These are phyloP conservation scores for Lentinula edodes DNA, from an alignment of 768 basidiomycete genomes.

Conservation along the genomic window DNA sequence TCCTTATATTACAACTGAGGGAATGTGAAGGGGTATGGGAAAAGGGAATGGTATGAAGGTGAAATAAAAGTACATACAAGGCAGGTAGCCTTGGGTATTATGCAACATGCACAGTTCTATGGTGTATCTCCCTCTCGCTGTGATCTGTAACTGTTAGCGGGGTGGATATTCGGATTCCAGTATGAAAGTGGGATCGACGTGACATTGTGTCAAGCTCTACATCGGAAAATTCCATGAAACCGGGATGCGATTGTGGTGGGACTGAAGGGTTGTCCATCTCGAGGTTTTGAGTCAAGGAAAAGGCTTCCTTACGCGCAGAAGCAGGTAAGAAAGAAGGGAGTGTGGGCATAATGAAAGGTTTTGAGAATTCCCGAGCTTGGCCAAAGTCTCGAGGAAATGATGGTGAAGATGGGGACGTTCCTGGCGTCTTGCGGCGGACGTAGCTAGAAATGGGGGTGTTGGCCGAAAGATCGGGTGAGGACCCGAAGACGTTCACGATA, in stretches of 20 bases:
- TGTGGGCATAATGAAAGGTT: conserved; percentile 59
- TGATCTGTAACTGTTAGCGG: conserved; percentile 29
- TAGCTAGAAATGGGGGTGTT: conserved; percentile 78
- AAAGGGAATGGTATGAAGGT: conserved; percentile 1
- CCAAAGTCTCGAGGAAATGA: conserved; percentile 47
- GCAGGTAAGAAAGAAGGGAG: conserved; percentile 50
- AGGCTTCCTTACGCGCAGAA: conserved; percentile 37
- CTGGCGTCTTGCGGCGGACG: conserved; percentile 74
- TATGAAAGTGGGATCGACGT: conserved; percentile 30
- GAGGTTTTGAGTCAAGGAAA: conserved; percentile 31
- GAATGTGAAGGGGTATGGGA: neutral
- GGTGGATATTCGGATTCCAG: conserved; percentile 41
- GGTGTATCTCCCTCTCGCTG: conserved; percentile 8
- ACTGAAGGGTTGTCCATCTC: conserved; percentile 23
- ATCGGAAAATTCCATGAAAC: conserved; percentile 19
- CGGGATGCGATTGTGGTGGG: conserved; percentile 11
- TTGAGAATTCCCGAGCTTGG: conserved; percentile 29
- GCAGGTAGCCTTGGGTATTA: neutral
- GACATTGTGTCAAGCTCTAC: conserved; percentile 21
- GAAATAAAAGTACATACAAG: neutral
- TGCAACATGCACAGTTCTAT: conserved; percentile 7
- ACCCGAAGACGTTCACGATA: conserved; percentile 42
- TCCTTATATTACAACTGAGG: neutral
- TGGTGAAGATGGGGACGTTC: conserved; percentile 64
- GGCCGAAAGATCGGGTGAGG: conserved; percentile 47